Evolutionary conservation across 768 basidiomycete genomes (phyloP), one percentile per base, ranked within the genome.

Genomic region (Tylopilus balloui): DNA sequence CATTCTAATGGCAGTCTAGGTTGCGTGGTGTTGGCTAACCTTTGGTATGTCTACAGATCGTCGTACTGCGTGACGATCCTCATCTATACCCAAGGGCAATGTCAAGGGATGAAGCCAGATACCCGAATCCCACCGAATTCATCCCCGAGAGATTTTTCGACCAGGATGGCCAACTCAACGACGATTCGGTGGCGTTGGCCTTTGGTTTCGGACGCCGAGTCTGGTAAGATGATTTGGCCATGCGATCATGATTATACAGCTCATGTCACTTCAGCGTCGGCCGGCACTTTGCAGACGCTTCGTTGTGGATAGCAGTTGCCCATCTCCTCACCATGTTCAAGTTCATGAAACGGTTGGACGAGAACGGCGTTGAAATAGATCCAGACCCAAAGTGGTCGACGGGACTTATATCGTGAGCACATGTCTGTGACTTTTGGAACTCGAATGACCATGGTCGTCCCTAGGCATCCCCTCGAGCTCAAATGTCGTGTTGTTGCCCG

Each of bases 161-260:
- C 19, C 35, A 48, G 34, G 41, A 62, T 47, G 66, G 64, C 25
- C 38, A 55, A 21, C 59, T 68, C 27, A 59, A 64, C 25, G 21
- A 53, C 14, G 64, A 66, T 42, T 45, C 39, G 28, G 38, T 67
- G 12, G 41, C 51, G 11, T 43, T 68, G 10, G 40, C 49, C 19
- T 66, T 68, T 17, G 64, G 64, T 32, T 66, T 66, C 17, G 64
- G 64, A 38, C 66, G 66, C 41, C 58, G 64, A 52, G 47, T 59
- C 28, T 68, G 63, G 63, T 23, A 48, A 52, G 57, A 42, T 20
- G 24, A 2, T 10, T 48, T 13, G 14, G 34, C 28, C 24, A 5
- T 28, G 20, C 34, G 21, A 9, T 47, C 14, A 19, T 44, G 10
- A 19, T 9, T 13, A 19, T 19, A 15, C 29, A 17, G 12, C 50